phyloP scores from a whole-genome alignment of 1,284 basidiomycete species.

The Cutaneotrichosporon mucoides region DNA sequence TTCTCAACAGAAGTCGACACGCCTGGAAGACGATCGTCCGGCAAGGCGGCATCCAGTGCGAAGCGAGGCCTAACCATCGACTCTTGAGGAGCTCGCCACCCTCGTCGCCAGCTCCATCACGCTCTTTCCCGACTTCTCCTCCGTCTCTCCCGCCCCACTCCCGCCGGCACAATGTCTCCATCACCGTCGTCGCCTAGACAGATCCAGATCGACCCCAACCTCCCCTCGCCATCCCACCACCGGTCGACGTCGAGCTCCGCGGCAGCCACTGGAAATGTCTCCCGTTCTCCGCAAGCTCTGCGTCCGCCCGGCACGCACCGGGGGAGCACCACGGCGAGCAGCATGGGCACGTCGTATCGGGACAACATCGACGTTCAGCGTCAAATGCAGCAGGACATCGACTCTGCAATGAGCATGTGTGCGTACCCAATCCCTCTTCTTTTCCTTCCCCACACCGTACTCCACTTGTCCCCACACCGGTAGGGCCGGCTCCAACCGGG shows the following conservation, averaged over 20 bases:
- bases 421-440: too few species aligned
- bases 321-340: not conserved
- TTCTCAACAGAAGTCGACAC: too few species aligned
- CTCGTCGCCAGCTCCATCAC: too few species aligned
- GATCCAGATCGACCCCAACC: slow-evolving; percentile 26
- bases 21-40: too few species aligned
- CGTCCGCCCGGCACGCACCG: slow-evolving; percentile 10
- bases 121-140: too few species aligned
- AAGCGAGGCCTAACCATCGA: too few species aligned
- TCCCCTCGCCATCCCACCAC: slow-evolving; percentile 16
- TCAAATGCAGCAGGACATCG: slow-evolving; percentile 46
- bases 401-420: slow-evolving; percentile 47
- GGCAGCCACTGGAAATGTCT: not conserved
- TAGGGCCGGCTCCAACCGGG: too few species aligned
- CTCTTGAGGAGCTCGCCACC: too few species aligned
- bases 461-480: too few species aligned
- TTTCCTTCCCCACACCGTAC: too few species aligned
- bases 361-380: slow-evolving; percentile 33
- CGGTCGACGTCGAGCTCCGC: slow-evolving; percentile 18
- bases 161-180: slow-evolving; percentile 12
- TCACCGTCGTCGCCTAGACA: slow-evolving; percentile 31
- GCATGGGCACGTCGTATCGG: slow-evolving; percentile 17
- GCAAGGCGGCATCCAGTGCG: too few species aligned
- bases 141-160: not conserved
- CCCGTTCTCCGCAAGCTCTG: slow-evolving; percentile 31